phyloP scores from a whole-genome alignment of 2,329 filamentous ascomycete species.

The Taxawa tesnikishii region DNA sequence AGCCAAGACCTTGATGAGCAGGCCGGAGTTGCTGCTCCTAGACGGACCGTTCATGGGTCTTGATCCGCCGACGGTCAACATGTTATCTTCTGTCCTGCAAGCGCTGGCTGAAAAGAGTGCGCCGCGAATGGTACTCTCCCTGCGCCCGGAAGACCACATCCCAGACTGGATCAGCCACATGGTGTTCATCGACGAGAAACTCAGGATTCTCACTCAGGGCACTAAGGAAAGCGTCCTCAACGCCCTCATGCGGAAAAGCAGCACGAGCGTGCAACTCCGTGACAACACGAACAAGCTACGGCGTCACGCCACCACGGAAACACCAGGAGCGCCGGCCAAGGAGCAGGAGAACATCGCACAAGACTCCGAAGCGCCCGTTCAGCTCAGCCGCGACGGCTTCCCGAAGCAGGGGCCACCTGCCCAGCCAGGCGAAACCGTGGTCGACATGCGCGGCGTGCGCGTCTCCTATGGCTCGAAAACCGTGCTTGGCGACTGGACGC shows the following conservation, averaged over 20 bases:
- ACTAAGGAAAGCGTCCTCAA: constrained; percentile 50
- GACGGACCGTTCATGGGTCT: constrained; percentile 97
- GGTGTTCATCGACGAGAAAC: constrained; percentile 56
- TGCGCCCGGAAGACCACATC: constrained; percentile 74
- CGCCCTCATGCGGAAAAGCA: constrained; percentile 18
- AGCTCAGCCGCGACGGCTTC: constrained; percentile 19
- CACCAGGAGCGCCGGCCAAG: background rate
- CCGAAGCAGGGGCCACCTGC: constrained; percentile 11
- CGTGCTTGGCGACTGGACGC: constrained; percentile 66
- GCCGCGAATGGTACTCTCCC: constrained; percentile 63
- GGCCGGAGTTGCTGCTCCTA: constrained; percentile 69
- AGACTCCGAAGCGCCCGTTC: background rate
- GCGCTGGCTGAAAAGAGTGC: constrained; percentile 52
- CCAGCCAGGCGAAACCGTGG: constrained; percentile 51
- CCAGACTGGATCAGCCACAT: constrained; percentile 87
- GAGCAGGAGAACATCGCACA: background rate
- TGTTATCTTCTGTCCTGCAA: constrained; percentile 58
- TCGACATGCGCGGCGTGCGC: constrained; percentile 77
- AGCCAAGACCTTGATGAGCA: constrained; percentile 67
- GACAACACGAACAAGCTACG: background rate
- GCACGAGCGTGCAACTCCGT: background rate
- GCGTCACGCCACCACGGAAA: background rate
- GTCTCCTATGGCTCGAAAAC: constrained; percentile 65
- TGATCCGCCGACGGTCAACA: constrained; percentile 67
- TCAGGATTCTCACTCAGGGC: constrained; percentile 54